Conservation (phyloP, 805 yeast species). For the Saturnispora ahearnii region DNA sequence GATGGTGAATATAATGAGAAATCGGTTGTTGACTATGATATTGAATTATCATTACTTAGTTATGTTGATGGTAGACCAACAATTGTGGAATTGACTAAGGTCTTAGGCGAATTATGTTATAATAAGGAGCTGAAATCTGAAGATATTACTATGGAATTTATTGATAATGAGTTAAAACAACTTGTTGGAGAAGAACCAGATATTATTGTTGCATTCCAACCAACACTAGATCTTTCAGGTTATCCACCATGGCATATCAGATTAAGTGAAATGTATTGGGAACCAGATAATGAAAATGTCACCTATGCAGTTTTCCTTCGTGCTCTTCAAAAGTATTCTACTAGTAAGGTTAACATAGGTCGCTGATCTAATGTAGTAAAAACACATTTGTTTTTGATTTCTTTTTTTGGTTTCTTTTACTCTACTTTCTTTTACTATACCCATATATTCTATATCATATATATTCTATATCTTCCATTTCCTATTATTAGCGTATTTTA, state of each 20-base stretch:
- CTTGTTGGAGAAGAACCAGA: slow-evolving; percentile 93
- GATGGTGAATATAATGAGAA: slow-evolving; percentile 27
- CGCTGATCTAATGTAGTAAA: slow-evolving; percentile 33
- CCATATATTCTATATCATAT: too few species aligned
- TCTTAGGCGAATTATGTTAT: slow-evolving; percentile 68
- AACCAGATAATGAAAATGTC: slow-evolving; percentile 73
- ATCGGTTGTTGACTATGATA: slow-evolving; percentile 31
- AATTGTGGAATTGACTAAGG: slow-evolving; percentile 77
- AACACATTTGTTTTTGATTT: neutral
- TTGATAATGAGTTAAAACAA: slow-evolving; percentile 65
- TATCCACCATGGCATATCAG: slow-evolving; percentile 98
- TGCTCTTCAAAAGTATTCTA: slow-evolving; percentile 65
- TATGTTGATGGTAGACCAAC: slow-evolving; percentile 83
- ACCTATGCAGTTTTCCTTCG: slow-evolving; percentile 76
- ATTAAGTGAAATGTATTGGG: slow-evolving; percentile 84
- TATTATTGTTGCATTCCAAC: slow-evolving; percentile 72
- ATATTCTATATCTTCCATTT: too few species aligned
- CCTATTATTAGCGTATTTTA: too few species aligned
- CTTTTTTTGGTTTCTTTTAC: neutral
- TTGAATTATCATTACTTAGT: slow-evolving; percentile 60
- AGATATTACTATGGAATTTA: slow-evolving; percentile 65
- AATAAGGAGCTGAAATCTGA: slow-evolving; percentile 48
- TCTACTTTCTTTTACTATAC: neutral
- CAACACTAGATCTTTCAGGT: slow-evolving; percentile 82
- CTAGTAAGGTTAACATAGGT: slow-evolving; percentile 84